Evolutionary conservation across 176 grass and related monocot genomes (phyloP).

Genomic region (Cocos nucifera): DNA sequence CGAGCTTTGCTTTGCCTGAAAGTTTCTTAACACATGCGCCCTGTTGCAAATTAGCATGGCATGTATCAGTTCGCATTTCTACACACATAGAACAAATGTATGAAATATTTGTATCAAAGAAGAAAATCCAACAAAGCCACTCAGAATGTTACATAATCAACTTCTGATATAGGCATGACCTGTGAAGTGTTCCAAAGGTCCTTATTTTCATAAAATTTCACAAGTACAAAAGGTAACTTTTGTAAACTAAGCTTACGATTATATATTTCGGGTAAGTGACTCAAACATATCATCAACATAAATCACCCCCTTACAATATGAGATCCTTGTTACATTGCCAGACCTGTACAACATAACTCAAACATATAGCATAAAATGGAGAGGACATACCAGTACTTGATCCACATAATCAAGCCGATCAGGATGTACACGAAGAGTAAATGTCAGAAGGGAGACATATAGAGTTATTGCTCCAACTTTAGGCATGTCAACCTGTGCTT

Average conservation of each 20-base stretch:
- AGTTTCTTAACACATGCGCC: constrained; percentile 98
- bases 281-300: no score
- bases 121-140: background rate
- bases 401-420: constrained; percentile 99
- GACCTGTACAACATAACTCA: no score
- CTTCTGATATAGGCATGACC: no score
- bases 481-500: constrained; percentile 95
- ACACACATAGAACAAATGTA: background rate
- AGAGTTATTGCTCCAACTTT: constrained; percentile 86
- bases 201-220: no score
- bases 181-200: no score
- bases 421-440: constrained; percentile 96
- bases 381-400: constrained; percentile 79
- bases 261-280: no score
- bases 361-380: constrained; percentile 4
- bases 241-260: no score
- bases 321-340: no score
- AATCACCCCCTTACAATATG: no score
- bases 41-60: constrained; percentile 37
- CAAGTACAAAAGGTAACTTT: no score
- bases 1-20: constrained; percentile 80
- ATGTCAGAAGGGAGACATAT: constrained; percentile 93
- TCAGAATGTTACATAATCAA: no score
- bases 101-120: constrained; percentile 2
- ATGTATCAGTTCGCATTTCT: constrained; percentile 17